Conservation (phyloP, 306 rosid species). For the Quercus dentata region DNA sequence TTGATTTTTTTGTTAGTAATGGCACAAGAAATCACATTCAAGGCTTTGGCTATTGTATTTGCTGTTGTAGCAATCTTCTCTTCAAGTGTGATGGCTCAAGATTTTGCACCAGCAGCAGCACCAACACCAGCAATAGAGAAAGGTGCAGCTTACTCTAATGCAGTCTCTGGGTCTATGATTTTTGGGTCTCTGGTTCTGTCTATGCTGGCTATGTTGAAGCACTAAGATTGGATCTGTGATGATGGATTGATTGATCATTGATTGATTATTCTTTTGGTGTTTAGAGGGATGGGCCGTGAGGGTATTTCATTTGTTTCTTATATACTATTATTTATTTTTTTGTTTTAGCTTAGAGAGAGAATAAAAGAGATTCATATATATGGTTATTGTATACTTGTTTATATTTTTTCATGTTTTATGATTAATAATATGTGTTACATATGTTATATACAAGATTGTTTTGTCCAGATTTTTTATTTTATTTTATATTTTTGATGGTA, state of each 20-base stretch:
- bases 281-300: not conserved
- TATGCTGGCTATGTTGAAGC: conserved; percentile 26
- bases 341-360: conserved; percentile 21
- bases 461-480: too few species aligned
- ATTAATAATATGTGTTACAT: not conserved
- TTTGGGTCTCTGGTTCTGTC: conserved; percentile 32
- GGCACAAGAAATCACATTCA: conserved; percentile 22
- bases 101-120: conserved; percentile 10
- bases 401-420: not conserved
- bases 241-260: too few species aligned
- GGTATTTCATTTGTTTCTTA: not conserved
- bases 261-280: not conserved
- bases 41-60: conserved; percentile 12
- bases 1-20: conserved; percentile 12
- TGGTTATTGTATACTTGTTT: not conserved
- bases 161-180: conserved; percentile 31
- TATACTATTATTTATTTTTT: not conserved
- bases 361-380: conserved; percentile 3
- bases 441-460: too few species aligned
- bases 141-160: conserved; percentile 28
- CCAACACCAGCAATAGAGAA: conserved; percentile 2
- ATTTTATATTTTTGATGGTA: too few species aligned
- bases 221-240: not conserved
- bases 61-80: conserved; percentile 15
- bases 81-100: conserved; percentile 32